Conservation (phyloP, 208 protist genomes). For the Acanthamoeba divionensis region DNA sequence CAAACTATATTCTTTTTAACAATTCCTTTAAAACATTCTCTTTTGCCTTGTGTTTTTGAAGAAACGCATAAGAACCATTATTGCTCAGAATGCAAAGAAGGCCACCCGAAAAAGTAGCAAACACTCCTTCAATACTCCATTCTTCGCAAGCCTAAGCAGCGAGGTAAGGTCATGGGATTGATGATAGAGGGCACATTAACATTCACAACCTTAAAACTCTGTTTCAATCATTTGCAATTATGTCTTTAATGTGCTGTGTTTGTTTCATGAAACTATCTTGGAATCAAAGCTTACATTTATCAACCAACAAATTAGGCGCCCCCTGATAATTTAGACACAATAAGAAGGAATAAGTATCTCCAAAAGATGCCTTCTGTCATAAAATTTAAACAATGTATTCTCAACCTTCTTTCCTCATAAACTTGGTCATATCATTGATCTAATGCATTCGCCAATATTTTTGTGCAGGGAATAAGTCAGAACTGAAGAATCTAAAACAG, state of each 20-base stretch:
- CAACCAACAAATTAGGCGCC: slow-evolving; percentile 4
- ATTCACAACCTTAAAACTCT: background rate
- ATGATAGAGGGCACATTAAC: background rate
- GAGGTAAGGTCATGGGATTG: no score
- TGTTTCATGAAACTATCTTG: background rate
- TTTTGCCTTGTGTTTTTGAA: background rate
- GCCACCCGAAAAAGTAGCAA: background rate
- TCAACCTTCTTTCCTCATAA: background rate
- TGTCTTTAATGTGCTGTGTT: background rate
- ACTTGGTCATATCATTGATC: background rate
- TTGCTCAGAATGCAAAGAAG: background rate
- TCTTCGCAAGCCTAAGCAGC: background rate
- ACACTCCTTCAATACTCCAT: slow-evolving; percentile 5
- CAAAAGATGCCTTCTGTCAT: slow-evolving; percentile 60
- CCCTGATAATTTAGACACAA: slow-evolving; percentile 62
- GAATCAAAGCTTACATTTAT: background rate
- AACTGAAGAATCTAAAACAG: background rate
- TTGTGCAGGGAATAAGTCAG: slow-evolving; percentile 60
- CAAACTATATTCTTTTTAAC: background rate
- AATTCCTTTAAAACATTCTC: background rate
- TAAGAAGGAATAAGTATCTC: background rate
- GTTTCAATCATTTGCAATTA: background rate
- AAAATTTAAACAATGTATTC: slow-evolving; percentile 56
- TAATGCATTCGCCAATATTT: background rate
- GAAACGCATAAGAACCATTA: background rate